Evolutionary conservation across 2,329 filamentous ascomycete species (phyloP).

Genomic region (Chalara sp.): DNA sequence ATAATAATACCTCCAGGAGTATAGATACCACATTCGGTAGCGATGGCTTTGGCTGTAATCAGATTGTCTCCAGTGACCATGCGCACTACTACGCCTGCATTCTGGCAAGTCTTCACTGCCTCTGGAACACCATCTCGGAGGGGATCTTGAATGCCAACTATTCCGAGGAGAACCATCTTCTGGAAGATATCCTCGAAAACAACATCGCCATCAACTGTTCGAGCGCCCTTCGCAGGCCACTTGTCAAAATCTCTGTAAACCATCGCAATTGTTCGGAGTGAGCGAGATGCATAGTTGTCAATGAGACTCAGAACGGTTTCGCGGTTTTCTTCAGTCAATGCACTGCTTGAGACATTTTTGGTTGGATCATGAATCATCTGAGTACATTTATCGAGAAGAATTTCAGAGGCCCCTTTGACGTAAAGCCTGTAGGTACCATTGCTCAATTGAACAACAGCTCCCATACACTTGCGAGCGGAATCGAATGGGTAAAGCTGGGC

Average conservation of each 20-base stretch:
- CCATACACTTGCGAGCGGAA: constrained; percentile 59
- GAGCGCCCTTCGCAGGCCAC: constrained; percentile 57
- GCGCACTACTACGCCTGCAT: constrained; percentile 63
- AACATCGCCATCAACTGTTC: constrained; percentile 52
- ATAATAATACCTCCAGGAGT: constrained; percentile 51
- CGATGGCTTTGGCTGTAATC: constrained; percentile 66
- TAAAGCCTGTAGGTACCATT: constrained; percentile 37
- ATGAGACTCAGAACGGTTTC: constrained; percentile 48
- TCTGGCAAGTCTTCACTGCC: constrained; percentile 60
- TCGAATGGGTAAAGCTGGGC: constrained; percentile 40
- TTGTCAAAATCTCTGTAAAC: constrained; percentile 66
- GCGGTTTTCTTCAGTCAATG: constrained; percentile 50
- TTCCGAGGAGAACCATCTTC: constrained; percentile 65
- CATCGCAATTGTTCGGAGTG: constrained; percentile 68
- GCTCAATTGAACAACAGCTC: constrained; percentile 48
- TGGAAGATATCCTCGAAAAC: constrained; percentile 63
- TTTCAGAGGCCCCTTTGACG: constrained; percentile 48
- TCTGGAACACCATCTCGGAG: constrained; percentile 60
- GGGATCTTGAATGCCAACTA: constrained; percentile 71
- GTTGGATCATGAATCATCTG: constrained; percentile 49
- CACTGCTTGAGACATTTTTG: constrained; percentile 46
- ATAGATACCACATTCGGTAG: constrained; percentile 61
- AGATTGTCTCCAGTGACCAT: constrained; percentile 73
- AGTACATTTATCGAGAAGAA: constrained; percentile 37
- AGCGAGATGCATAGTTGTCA: constrained; percentile 55